A percentile compares a stretch with the other conserved stretches of the same genome.
phyloP scores from a whole-genome alignment of 1,139 yeast genomes.

The Citeromyces hawaiiensis region DNA sequence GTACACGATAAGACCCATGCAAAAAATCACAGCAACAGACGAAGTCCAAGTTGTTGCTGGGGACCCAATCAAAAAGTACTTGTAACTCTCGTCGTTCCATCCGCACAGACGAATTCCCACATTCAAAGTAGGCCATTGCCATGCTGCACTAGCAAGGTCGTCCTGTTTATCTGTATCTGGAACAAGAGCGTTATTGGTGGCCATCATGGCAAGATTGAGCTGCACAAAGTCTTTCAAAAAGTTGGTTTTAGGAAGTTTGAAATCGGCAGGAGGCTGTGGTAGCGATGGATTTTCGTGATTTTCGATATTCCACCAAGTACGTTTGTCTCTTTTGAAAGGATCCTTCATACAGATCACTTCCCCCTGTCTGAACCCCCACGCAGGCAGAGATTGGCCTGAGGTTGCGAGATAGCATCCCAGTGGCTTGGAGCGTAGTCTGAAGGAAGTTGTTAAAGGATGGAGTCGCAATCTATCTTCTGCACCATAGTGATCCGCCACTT shows the following conservation, averaged over 20 bases:
- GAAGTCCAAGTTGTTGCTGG: slow-evolving; percentile 96
- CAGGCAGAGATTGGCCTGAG: slow-evolving; percentile 70
- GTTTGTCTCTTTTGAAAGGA: slow-evolving; percentile 74
- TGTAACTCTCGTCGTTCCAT: slow-evolving; percentile 73
- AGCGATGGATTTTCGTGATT: slow-evolving; percentile 62
- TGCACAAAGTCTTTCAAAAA: slow-evolving; percentile 86
- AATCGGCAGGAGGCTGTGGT: slow-evolving; percentile 61
- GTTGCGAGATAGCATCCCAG: slow-evolving; percentile 82
- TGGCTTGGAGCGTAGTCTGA: slow-evolving; percentile 58
- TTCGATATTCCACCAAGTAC: slow-evolving; percentile 98
- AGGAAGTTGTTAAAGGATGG: slow-evolving; percentile 80
- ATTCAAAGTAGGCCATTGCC: slow-evolving; percentile 98
- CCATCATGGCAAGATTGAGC: slow-evolving; percentile 96
- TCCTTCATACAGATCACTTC: slow-evolving; percentile 79
- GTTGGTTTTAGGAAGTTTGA: slow-evolving; percentile 69
- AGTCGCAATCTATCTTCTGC: slow-evolving; percentile 50
- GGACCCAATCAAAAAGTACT: slow-evolving; percentile 84
- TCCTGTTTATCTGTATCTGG: slow-evolving; percentile 91
- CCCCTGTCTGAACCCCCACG: slow-evolving; percentile 98
- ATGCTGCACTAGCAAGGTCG: slow-evolving; percentile 78
- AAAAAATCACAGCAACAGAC: slow-evolving; percentile 49
- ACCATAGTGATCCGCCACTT: slow-evolving; percentile 69
- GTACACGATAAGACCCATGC: slow-evolving; percentile 40
- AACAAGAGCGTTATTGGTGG: slow-evolving; percentile 89
- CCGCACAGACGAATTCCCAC: slow-evolving; percentile 93